Percentiles rank a stretch among this genome's conserved stretches.
phyloP scores from a whole-genome alignment of 768 basidiomycete genomes.

The Suillus sp. region DNA sequence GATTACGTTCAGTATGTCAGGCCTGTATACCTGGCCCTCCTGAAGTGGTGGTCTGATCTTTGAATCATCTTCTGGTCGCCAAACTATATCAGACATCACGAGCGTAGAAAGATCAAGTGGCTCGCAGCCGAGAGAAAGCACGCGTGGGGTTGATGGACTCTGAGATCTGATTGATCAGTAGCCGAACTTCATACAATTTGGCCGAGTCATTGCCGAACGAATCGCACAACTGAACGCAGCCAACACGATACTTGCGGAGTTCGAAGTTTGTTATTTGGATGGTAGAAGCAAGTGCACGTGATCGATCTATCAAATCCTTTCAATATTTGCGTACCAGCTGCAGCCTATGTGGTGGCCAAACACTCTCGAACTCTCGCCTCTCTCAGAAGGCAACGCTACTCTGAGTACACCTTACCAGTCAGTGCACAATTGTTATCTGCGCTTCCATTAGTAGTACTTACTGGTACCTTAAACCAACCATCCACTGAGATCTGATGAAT shows the following conservation, averaged over 20 bases:
- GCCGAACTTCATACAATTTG: neutral
- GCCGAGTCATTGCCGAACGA: neutral
- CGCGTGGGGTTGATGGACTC: neutral
- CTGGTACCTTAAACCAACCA: neutral
- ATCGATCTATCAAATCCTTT: no score
- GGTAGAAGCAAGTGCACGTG: neutral
- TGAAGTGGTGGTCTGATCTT: conserved; percentile 27
- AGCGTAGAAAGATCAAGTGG: neutral
- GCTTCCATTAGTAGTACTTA: neutral
- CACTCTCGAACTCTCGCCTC: neutral
- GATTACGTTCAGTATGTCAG: conserved; percentile 62
- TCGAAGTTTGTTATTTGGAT: neutral
- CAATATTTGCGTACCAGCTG: no score
- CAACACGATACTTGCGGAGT: neutral
- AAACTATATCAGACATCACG: conserved; percentile 32
- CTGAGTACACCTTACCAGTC: neutral
- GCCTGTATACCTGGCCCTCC: conserved; percentile 46
- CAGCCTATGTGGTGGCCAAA: neutral
- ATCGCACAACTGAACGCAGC: neutral
- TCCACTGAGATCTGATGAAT: neutral
- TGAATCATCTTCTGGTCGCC: conserved; percentile 41
- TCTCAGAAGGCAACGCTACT: neutral
- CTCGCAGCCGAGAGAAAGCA: neutral
- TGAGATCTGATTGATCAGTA: neutral
- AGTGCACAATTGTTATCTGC: neutral